These are phyloP conservation scores for Zymoseptoria passerinii DNA, from an alignment of 2,329 filamentous ascomycete genomes.

Conservation along the genomic window DNA sequence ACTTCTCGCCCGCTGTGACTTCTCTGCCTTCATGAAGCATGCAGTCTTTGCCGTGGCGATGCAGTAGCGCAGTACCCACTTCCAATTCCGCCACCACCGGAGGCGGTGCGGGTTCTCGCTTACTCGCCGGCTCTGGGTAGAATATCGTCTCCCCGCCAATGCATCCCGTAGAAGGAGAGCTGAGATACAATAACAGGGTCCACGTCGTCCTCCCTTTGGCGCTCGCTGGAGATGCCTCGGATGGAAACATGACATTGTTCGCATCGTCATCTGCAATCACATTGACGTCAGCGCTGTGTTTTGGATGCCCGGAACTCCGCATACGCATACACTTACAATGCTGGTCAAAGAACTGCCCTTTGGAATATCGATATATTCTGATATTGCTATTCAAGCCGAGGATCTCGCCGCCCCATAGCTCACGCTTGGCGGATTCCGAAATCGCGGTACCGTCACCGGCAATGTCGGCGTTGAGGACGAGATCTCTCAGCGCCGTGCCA, in stretches of 20 bases:
- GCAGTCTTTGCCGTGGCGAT: constrained; percentile 83
- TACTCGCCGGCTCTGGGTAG: constrained; percentile 56
- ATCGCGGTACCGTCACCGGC: constrained; percentile 22
- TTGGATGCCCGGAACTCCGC: neutral
- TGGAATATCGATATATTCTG: constrained; percentile 75
- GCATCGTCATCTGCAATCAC: constrained; percentile 67
- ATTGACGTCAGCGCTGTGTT: neutral
- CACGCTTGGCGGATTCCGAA: constrained; percentile 26
- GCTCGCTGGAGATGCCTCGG: constrained; percentile 33
- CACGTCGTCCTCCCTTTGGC: constrained; percentile 67
- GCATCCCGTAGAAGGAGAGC: constrained; percentile 64
- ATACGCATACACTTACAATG: constrained; percentile 67
- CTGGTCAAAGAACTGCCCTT: constrained; percentile 84
- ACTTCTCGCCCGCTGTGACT: constrained; percentile 75
- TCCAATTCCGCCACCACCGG: constrained; percentile 67
- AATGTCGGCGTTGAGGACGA: constrained; percentile 36
- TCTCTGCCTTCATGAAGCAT: constrained; percentile 81
- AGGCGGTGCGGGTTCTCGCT: constrained; percentile 29
- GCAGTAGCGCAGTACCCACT: constrained; percentile 76
- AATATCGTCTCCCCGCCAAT: constrained; percentile 86
- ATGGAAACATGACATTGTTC: constrained; percentile 58
- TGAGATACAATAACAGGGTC: constrained; percentile 84
- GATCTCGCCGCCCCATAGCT: constrained; percentile 68
- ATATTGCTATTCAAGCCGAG: constrained; percentile 85
- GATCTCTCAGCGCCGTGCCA: constrained; percentile 62